Conservation (phyloP, 2,329 filamentous ascomycete species). For the Fusarium liriodendri region DNA sequence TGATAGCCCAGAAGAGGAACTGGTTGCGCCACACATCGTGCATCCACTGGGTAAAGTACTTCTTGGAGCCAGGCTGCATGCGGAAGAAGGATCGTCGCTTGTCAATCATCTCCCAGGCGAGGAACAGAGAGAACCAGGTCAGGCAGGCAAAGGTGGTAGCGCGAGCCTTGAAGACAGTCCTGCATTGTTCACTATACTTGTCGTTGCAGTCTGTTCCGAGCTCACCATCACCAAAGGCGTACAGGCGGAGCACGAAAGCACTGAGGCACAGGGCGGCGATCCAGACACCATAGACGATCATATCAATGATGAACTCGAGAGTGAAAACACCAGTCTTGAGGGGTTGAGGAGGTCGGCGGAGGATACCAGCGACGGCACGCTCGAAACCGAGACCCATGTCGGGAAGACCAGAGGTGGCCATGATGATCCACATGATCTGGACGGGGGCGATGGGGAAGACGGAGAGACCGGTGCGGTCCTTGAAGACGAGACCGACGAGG, state of each 20-base stretch:
- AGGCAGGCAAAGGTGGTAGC: constrained; percentile 80
- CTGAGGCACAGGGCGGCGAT: constrained; percentile 73
- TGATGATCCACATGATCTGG: constrained; percentile 86
- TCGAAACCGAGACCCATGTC: constrained; percentile 85
- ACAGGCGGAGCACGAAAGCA: constrained; percentile 73
- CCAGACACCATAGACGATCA: constrained; percentile 76
- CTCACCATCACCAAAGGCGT: constrained; percentile 70
- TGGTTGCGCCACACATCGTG: constrained; percentile 77
- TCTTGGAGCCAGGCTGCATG: constrained; percentile 73
- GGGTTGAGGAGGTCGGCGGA: constrained; percentile 74
- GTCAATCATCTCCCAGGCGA: constrained; percentile 83
- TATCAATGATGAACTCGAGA: constrained; percentile 73
- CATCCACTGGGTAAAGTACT: constrained; percentile 74
- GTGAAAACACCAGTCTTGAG: constrained; percentile 73
- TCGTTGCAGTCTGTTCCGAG: constrained; percentile 73
- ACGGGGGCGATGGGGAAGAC: constrained; percentile 80
- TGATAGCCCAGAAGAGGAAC: constrained; percentile 76
- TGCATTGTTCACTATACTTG: constrained; percentile 63
- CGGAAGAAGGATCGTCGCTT: constrained; percentile 80
- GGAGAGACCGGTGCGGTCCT: constrained; percentile 71
- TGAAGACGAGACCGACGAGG: constrained; percentile 78
- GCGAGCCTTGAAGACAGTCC: constrained; percentile 76
- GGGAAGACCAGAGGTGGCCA: constrained; percentile 79
- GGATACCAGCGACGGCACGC: constrained; percentile 74
- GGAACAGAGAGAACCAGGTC: constrained; percentile 81